phyloP scores from a whole-genome alignment of 2,329 filamentous ascomycete genomes.

The Calonectria fujianensis region DNA sequence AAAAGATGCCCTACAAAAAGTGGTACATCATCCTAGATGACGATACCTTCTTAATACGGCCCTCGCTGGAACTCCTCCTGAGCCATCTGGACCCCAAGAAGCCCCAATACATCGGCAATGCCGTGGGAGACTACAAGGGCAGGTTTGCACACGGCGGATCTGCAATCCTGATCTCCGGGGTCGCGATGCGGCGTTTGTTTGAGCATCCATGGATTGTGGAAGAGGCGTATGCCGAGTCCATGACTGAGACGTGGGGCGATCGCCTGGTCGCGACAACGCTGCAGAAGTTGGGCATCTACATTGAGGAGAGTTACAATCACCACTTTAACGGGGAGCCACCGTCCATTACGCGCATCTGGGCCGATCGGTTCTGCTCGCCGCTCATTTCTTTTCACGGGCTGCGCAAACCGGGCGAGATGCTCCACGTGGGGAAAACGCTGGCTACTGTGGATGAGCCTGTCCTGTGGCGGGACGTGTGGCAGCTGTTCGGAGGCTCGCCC shows the following conservation, averaged over 20 bases:
- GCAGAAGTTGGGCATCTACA: slow-evolving; percentile 72
- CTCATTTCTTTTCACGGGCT: slow-evolving; percentile 73
- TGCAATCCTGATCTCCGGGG: slow-evolving; percentile 71
- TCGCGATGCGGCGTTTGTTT: slow-evolving; percentile 69
- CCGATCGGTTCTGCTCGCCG: slow-evolving; percentile 72
- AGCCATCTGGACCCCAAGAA: slow-evolving; percentile 68
- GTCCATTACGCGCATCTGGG: slow-evolving; percentile 67
- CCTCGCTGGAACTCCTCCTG: slow-evolving; percentile 69
- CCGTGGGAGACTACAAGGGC: slow-evolving; percentile 73
- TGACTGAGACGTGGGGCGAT: slow-evolving; percentile 73
- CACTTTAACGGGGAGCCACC: slow-evolving; percentile 75
- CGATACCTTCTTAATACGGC: slow-evolving; percentile 73
- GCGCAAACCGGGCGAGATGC: slow-evolving; percentile 67
- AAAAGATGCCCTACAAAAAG: slow-evolving; percentile 71
- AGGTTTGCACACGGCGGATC: slow-evolving; percentile 76
- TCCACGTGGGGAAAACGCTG: slow-evolving; percentile 65
- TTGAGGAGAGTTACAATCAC: slow-evolving; percentile 72
- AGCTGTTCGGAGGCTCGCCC: slow-evolving; percentile 66
- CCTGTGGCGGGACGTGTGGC: slow-evolving; percentile 71
- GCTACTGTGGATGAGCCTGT: slow-evolving; percentile 62
- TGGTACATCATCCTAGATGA: slow-evolving; percentile 77
- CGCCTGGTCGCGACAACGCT: slow-evolving; percentile 72
- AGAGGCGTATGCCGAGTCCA: slow-evolving; percentile 67
- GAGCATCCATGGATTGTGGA: slow-evolving; percentile 64
- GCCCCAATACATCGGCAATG: slow-evolving; percentile 73